Evolutionary conservation across 495 filamentous ascomycete species (phyloP).

Genomic region (Lichina pygmaea): DNA sequence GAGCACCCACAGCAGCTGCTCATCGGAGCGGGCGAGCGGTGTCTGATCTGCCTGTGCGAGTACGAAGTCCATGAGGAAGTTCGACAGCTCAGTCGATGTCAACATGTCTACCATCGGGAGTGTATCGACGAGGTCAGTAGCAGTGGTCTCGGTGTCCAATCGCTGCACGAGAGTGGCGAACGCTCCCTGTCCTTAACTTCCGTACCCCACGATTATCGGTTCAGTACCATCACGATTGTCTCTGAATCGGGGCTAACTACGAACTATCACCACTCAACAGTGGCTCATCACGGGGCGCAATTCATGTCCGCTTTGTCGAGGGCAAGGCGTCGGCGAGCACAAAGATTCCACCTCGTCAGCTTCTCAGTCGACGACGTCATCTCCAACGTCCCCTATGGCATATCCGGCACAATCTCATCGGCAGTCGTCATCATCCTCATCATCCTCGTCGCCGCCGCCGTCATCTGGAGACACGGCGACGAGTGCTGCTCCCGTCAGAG

Average conservation of each 20-base stretch:
- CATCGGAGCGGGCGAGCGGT: constrained; percentile 31
- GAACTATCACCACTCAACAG: constrained; percentile 11
- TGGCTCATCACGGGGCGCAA: constrained; percentile 62
- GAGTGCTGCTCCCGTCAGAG: too few relatives aligned
- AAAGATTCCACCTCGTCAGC: not conserved
- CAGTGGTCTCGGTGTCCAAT: not conserved
- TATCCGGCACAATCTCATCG: not conserved
- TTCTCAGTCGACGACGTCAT: not conserved
- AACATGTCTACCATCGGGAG: constrained; percentile 43
- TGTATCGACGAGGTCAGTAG: constrained; percentile 49
- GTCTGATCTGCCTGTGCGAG: constrained; percentile 44
- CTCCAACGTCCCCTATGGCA: not conserved
- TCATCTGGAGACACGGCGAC: too few relatives aligned
- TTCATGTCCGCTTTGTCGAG: constrained; percentile 48
- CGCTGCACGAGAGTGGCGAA: not conserved
- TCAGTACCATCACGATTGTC: not conserved
- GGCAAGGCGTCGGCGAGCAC: constrained; percentile 40
- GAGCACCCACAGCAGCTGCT: constrained; percentile 13
- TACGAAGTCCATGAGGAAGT: constrained; percentile 39
- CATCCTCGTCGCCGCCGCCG: too few relatives aligned
- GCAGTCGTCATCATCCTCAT: not conserved
- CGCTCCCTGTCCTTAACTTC: not conserved
- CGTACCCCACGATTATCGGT: not conserved
- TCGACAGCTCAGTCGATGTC: constrained; percentile 34
- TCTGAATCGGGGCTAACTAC: not conserved